phyloP scores from a whole-genome alignment of 768 basidiomycete genomes.

The Kwoniella shandongensis region DNA sequence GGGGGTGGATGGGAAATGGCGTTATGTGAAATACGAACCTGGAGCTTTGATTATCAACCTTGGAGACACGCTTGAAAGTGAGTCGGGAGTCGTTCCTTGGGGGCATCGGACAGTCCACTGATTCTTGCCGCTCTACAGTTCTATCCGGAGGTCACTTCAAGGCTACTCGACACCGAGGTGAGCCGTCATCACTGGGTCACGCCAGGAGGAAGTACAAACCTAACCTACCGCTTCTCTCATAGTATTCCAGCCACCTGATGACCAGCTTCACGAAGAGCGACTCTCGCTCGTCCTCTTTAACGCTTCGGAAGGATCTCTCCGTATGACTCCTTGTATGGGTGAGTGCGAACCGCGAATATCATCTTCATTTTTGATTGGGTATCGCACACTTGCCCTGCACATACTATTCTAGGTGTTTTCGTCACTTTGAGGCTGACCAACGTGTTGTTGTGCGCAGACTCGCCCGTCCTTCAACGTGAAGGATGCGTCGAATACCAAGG shows the following conservation, averaged over 20 bases:
- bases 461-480: slow-evolving; percentile 32
- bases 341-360: no score
- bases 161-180: slow-evolving; percentile 17
- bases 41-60: slow-evolving; percentile 48
- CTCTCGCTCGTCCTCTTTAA: slow-evolving; percentile 20
- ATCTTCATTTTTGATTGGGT: no score
- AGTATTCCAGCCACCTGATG: slow-evolving; percentile 10
- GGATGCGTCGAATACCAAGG: slow-evolving; percentile 37
- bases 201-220: no score
- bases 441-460: slow-evolving; percentile 15
- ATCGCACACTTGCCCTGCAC: no score
- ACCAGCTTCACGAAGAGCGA: slow-evolving; percentile 18
- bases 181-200: no score
- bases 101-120: no score
- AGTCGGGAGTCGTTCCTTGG: no score
- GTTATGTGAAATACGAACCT: slow-evolving; percentile 36
- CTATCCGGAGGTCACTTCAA: slow-evolving; percentile 28
- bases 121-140: not conserved
- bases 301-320: slow-evolving; percentile 18
- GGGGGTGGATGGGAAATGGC: slow-evolving; percentile 40
- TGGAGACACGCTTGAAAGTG: slow-evolving; percentile 41
- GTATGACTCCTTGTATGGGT: slow-evolving; percentile 13
- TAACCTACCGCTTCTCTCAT: no score
- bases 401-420: no score
- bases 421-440: no score